These are phyloP conservation scores for Abrus pulchellus DNA, from an alignment of 306 rosid genomes.

Conservation along the genomic window DNA sequence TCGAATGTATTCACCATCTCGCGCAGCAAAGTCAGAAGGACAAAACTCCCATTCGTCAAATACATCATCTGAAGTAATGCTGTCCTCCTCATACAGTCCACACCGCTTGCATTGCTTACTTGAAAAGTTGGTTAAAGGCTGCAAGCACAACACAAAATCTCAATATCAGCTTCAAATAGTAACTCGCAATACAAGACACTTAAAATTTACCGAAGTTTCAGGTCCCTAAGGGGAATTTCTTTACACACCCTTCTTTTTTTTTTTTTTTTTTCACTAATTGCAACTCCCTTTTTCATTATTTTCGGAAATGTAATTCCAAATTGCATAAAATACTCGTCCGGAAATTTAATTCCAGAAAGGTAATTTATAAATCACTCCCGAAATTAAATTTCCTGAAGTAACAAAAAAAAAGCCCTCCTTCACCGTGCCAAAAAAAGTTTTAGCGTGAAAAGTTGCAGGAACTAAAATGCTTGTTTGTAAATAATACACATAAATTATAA, in stretches of 20 bases:
- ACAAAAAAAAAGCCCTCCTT: too few species aligned
- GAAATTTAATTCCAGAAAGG: too few species aligned
- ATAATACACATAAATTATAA: background rate
- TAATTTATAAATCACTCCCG: too few species aligned
- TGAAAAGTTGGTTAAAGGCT: slow-evolving; percentile 76
- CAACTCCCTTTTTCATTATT: too few species aligned
- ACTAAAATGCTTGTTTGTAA: slow-evolving; percentile 14
- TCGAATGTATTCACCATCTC: slow-evolving; percentile 63
- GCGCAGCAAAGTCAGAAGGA: slow-evolving; percentile 73
- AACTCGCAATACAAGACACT: slow-evolving; percentile 25
- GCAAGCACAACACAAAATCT: slow-evolving; percentile 49
- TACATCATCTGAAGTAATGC: slow-evolving; percentile 62
- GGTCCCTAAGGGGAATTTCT: background rate
- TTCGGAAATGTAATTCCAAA: too few species aligned
- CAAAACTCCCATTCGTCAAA: slow-evolving; percentile 97
- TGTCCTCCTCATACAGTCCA: slow-evolving; percentile 88
- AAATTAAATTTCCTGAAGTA: too few species aligned
- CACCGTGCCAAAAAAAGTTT: background rate
- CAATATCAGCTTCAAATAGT: slow-evolving; percentile 41
- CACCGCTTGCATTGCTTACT: slow-evolving; percentile 85
- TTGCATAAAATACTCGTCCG: too few species aligned
- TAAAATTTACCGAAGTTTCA: slow-evolving; percentile 16
- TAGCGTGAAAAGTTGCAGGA: background rate
- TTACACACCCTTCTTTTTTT: too few species aligned
- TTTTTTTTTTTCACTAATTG: too few species aligned